Evolutionary conservation across 768 basidiomycete species (phyloP), one percentile per base, ranked within the genome.

Genomic region (Asterophora lycoperdoides): DNA sequence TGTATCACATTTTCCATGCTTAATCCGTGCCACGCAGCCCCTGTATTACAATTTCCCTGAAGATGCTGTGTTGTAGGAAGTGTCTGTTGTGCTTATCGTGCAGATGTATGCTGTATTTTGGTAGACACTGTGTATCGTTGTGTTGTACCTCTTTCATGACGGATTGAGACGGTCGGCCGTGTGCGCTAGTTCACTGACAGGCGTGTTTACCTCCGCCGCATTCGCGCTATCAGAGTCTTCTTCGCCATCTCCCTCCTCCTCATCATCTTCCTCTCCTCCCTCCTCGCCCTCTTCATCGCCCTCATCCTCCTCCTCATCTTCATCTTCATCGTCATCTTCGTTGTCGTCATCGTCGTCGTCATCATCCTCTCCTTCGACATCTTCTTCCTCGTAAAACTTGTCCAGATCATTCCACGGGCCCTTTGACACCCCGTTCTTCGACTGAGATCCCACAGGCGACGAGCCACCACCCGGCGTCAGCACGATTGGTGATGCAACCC

Each of bases 361-460:
- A 2, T 60, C 62, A 7, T 58, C 60, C 7, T 64, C 68, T 1
- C 61, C 62, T 1, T 61, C 54, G 0, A 59, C 56, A 2, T 60
- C 54, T 6, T 63, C 68, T 30, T 77, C 81, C 4, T 73, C 86
- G 61, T 91, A 92, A 61, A 92, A 93, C 53, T 79, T 74, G 58
- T 92, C 86, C 55, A 92, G 65, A 65, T 92, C 78, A 62, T 72
- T 81, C 54, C 68, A 70, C 33, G 72, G 71, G 36, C 72, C 77
- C 48, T 73, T 73, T 44, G 69, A 63, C 20, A 66, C 51, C 28
- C 58, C 68, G 46, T 53, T 57, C 35, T 49, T 68, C 19, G 57
- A 63, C 29, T 71, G 68, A 20, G 66, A 62, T 26, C 68, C 71
- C 26, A 71, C 63, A 2, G 81, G 75, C 4, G 79, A 75, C 13